Conservation (phyloP, 169 alveolate species). For the Plasmodium gonderi region DNA sequence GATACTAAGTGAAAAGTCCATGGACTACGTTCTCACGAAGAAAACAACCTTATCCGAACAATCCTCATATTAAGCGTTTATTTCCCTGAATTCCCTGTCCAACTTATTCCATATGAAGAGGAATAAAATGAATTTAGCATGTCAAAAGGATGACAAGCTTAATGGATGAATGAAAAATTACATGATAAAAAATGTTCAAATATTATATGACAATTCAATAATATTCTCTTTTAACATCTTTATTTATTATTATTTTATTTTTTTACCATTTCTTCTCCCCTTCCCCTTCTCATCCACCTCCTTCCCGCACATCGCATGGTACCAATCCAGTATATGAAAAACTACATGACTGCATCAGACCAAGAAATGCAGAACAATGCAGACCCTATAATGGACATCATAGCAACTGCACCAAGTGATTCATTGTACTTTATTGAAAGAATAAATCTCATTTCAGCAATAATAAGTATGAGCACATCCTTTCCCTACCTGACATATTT, state of each 20-base stretch:
- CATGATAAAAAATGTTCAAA: not conserved
- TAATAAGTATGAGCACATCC: constrained; percentile 70
- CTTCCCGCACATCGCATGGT: too few relatives aligned
- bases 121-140: not conserved
- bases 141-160: not conserved
- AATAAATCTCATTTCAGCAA: constrained; percentile 71
- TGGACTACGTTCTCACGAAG: not conserved
- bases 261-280: not conserved
- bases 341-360: constrained; percentile 68
- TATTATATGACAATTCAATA: not conserved
- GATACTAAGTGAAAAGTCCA: not conserved
- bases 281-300: not conserved
- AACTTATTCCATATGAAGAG: not conserved
- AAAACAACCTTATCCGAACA: not conserved
- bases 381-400: constrained; percentile 72
- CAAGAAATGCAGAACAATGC: constrained; percentile 75
- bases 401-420: constrained; percentile 74
- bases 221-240: not conserved
- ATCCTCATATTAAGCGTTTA: not conserved
- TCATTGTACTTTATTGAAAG: constrained; percentile 69
- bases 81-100: not conserved
- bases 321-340: constrained; percentile 59
- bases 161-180: not conserved
- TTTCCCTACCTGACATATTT: constrained; percentile 69
- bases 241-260: too few relatives aligned